A percentile compares a stretch with the other conserved stretches of the same genome.
Conservation (phyloP, 345 rosid genomes). For the Bruguiera parviflora region DNA sequence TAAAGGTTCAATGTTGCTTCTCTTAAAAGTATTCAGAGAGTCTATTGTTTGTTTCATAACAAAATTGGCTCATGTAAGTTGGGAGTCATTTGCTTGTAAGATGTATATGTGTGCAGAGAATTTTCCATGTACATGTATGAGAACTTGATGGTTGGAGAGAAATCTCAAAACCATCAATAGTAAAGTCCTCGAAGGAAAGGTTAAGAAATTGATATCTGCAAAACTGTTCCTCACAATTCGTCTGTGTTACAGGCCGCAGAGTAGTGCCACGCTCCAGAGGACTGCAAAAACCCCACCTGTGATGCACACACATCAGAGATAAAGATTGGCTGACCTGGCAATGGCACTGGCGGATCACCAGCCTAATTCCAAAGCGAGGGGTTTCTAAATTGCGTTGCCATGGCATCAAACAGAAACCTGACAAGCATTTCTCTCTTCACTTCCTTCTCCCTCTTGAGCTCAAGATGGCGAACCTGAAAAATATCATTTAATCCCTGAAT, state of each 20-base stretch:
- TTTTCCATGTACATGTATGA: no score
- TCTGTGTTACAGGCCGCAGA: neutral
- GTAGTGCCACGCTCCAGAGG: neutral
- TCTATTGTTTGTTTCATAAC: no score
- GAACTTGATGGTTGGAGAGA: no score
- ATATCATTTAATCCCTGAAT: neutral
- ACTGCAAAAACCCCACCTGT: neutral
- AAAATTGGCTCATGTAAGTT: neutral
- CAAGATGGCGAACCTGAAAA: slow-evolving; percentile 77
- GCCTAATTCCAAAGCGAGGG: slow-evolving; percentile 65
- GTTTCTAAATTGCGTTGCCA: slow-evolving; percentile 67
- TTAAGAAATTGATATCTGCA: slow-evolving; percentile 1
- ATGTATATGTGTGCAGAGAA: no score
- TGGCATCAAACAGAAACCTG: slow-evolving; percentile 64
- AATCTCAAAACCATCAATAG: no score
- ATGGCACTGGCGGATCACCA: neutral
- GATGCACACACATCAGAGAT: neutral
- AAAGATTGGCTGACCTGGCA: neutral
- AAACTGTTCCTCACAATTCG: neutral
- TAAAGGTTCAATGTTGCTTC: no score
- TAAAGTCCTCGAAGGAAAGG: neutral
- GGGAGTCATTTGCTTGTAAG: no score
- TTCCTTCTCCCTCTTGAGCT: slow-evolving; percentile 72
- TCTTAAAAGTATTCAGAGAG: no score
- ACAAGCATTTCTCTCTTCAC: slow-evolving; percentile 62